Evolutionary conservation across 208 protist species (phyloP).

Genomic region (Leishmania lainsoni): DNA sequence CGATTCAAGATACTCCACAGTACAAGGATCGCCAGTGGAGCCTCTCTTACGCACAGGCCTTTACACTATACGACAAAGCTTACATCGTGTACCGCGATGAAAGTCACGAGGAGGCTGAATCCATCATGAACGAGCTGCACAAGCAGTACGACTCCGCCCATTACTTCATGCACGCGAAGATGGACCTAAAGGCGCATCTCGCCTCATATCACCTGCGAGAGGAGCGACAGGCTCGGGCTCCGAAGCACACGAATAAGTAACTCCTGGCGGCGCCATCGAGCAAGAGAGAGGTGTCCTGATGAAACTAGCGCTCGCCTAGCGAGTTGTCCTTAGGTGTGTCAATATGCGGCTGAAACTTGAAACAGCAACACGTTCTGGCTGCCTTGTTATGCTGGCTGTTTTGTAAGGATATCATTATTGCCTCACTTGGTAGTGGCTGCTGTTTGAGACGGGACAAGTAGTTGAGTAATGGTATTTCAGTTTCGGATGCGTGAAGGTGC

Average conservation of each 20-base stretch:
- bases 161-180: constrained; percentile 42
- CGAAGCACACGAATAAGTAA: constrained; percentile 4
- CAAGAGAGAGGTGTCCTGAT: not conserved
- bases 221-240: constrained; percentile 2
- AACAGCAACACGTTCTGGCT: not conserved
- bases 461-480: too few relatives aligned
- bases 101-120: constrained; percentile 16
- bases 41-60: constrained; percentile 46
- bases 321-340: not conserved
- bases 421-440: not conserved
- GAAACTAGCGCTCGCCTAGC: not conserved
- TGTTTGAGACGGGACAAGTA: not conserved
- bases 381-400: not conserved
- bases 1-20: constrained; percentile 32
- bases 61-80: constrained; percentile 43
- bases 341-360: not conserved
- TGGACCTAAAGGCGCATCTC: constrained; percentile 41
- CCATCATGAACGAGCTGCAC: constrained; percentile 32
- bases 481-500: too few relatives aligned
- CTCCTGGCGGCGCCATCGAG: not conserved
- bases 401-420: not conserved
- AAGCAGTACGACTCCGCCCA: constrained; percentile 47
- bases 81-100: constrained; percentile 35
- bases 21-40: constrained; percentile 48
- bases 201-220: constrained; percentile 31